phyloP scores from a whole-genome alignment of 78 protist species.

The Dictyostelium intermedium region DNA sequence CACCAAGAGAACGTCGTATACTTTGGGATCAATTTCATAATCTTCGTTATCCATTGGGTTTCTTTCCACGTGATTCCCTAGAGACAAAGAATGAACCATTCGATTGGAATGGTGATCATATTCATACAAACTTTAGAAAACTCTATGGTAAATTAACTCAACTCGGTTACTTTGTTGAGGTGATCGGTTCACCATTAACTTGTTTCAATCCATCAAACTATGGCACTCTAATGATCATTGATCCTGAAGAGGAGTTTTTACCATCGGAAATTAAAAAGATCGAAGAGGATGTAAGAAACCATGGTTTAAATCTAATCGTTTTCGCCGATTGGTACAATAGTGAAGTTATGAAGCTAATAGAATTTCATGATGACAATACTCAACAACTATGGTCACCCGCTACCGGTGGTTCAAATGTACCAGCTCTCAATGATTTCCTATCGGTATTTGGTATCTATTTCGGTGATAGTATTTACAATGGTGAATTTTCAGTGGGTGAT shows the following conservation, averaged over 20 bases:
- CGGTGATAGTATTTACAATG: conserved; percentile 67
- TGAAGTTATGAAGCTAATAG: conserved; percentile 81
- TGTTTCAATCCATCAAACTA: conserved; percentile 92
- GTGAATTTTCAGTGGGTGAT: conserved; percentile 2
- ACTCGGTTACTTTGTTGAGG: conserved; percentile 64
- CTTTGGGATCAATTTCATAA: conserved; percentile 95
- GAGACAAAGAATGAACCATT: conserved; percentile 81
- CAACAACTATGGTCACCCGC: conserved; percentile 87
- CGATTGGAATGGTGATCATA: conserved; percentile 98
- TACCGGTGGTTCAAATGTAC: conserved; percentile 95
- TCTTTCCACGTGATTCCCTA: conserved; percentile 93
- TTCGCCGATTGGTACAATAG: conserved; percentile 91
- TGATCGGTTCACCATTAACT: conserved; percentile 82
- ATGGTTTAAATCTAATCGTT: conserved; percentile 87
- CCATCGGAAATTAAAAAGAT: conserved; percentile 86
- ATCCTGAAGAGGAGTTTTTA: conserved; percentile 94
- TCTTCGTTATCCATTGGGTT: conserved; percentile 93
- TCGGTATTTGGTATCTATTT: conserved; percentile 84
- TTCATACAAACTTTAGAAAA: conserved; percentile 92
- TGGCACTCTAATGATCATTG: conserved; percentile 94
- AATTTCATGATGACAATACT: conserved; percentile 94
- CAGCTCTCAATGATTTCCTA: conserved; percentile 94
- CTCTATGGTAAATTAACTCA: conserved; percentile 39
- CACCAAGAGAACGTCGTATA: conserved; percentile 89
- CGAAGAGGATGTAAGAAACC: conserved; percentile 79